Evolutionary conservation across 805 yeast genomes (phyloP).

Genomic region (Kuraishia capsulata): DNA sequence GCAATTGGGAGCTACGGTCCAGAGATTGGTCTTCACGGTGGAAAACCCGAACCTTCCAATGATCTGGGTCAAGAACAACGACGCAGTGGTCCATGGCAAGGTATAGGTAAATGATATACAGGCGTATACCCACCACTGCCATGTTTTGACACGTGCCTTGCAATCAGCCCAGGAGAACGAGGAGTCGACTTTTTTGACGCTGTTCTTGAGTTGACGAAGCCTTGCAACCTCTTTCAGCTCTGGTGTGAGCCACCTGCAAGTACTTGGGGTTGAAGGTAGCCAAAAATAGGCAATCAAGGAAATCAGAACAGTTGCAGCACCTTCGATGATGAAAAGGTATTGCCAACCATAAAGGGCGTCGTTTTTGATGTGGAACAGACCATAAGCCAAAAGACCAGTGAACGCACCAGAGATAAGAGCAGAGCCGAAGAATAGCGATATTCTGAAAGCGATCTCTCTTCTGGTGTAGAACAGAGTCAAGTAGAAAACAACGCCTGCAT

Average conservation of each 20-base stretch:
- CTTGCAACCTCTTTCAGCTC: constrained; percentile 9
- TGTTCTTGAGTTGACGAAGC: constrained; percentile 4
- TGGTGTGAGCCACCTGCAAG: constrained; percentile 6
- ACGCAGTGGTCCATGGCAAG: constrained; percentile 8
- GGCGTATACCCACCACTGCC: constrained; percentile 9
- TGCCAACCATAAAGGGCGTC: constrained; percentile 17
- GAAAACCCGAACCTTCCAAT: constrained; percentile 8
- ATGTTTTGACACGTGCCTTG: constrained; percentile 2
- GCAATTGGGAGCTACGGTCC: constrained; percentile 11
- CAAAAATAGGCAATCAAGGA: constrained; percentile 9
- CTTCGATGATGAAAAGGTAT: constrained; percentile 20
- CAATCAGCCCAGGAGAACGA: constrained; percentile 7
- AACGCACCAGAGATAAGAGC: constrained; percentile 11
- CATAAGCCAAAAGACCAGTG: constrained; percentile 12
- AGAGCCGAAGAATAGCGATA: constrained; percentile 9
- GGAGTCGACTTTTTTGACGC: constrained; percentile 4
- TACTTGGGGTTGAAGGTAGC: constrained; percentile 7
- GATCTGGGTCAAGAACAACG: constrained; percentile 11
- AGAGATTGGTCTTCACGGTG: constrained; percentile 9
- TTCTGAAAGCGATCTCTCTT: constrained; percentile 8
- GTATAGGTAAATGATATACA: constrained; percentile 9
- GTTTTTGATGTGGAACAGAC: constrained; percentile 8
- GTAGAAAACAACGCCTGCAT: constrained; percentile 9
- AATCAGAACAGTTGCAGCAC: constrained; percentile 24
- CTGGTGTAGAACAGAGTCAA: constrained; percentile 10